Base-by-base conservation (phyloP, 2,329 filamentous ascomycete genomes). In the Daldinia eschscholtzii region DNA sequence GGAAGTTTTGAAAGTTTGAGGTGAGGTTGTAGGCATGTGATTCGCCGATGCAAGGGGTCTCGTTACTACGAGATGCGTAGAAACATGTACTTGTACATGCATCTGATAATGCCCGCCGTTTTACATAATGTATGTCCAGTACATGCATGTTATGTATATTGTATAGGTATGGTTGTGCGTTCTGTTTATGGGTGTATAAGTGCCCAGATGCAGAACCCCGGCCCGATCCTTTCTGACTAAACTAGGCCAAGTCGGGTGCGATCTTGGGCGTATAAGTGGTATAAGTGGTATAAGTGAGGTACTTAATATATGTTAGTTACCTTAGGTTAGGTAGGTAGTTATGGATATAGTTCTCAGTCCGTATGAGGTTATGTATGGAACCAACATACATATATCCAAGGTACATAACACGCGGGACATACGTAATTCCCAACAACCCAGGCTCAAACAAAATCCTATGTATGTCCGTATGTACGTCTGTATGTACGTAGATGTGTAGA, bases 51-150 rank as follows among this genome's bases (percentile, higher is more conserved):
- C 4, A 20, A 39, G 35, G 30, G 52, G 50, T 28, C 6, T 37
- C 1, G 35, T 1, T 39, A 12, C 12, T 39, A 15, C 4, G 30
- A 6, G 30, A 6, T 33, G 9, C 1, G 30, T 33, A 33, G 59
- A n/a, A n/a, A 35, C 57, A 63, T 61, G 56, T 53, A n/a, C 30
- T 26, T 46, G n/a, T 42, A 42, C 41, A 53, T 30, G 28, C 7
- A 35, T 39, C 12, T 39, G 3, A 39, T 39, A 39, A 39, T 4
- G 7, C 6, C 30, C 6, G 3, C 7, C 33, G 33, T 35, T 35
- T 39, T 39, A n/a, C n/a, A n/a, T n/a, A 13, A 37, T 33, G 33
- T 35, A 35, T 2, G 10, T 35, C 2, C 4, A 13, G 13, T 12
- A 5, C 13, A 13, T 39, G 35, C 15, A 15, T 4, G 35, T 13